A percentile compares a stretch with the other conserved stretches of the same genome.
These are phyloP conservation scores for Zea luxurians DNA, from an alignment of 176 grass and related monocot species.

Conservation along the genomic window DNA sequence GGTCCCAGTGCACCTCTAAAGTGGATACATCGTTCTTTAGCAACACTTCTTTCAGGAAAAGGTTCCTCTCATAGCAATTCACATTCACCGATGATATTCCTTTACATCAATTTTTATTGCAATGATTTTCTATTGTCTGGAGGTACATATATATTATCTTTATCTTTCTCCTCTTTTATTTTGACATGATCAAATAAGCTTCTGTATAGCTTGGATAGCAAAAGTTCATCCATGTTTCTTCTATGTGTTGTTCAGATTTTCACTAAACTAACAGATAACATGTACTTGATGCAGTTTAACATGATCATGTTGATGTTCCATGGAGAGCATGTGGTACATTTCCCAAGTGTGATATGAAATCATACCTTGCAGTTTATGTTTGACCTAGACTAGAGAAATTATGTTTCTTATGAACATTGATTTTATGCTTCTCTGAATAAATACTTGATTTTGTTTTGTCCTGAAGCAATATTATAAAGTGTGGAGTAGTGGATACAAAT, in stretches of 20 bases:
- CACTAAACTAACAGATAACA: slow-evolving; percentile 4
- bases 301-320: slow-evolving; percentile 7
- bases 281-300: slow-evolving; percentile 23
- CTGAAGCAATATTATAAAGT: too few species aligned
- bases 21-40: slow-evolving; percentile 70
- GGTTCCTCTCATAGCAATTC: slow-evolving; percentile 41
- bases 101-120: slow-evolving; percentile 94
- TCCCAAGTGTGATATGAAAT: slow-evolving; percentile 19
- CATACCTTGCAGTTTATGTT: slow-evolving; percentile 16
- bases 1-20: slow-evolving; percentile 86
- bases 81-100: slow-evolving; percentile 76
- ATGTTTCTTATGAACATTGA: too few species aligned
- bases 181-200: slow-evolving; percentile 18
- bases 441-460: too few species aligned
- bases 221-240: slow-evolving; percentile 24
- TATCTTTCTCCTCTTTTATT: slow-evolving; percentile 2
- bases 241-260: slow-evolving; percentile 22
- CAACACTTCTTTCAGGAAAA: slow-evolving; percentile 57
- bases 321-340: not conserved
- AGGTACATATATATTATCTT: slow-evolving; percentile 65
- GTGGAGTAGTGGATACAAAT: too few species aligned
- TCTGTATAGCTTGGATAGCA: slow-evolving; percentile 6
- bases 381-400: too few species aligned
- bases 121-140: slow-evolving; percentile 81
- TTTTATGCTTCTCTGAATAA: too few species aligned